Conservation (phyloP, 306 rosid genomes). For the Cercis canadensis region DNA sequence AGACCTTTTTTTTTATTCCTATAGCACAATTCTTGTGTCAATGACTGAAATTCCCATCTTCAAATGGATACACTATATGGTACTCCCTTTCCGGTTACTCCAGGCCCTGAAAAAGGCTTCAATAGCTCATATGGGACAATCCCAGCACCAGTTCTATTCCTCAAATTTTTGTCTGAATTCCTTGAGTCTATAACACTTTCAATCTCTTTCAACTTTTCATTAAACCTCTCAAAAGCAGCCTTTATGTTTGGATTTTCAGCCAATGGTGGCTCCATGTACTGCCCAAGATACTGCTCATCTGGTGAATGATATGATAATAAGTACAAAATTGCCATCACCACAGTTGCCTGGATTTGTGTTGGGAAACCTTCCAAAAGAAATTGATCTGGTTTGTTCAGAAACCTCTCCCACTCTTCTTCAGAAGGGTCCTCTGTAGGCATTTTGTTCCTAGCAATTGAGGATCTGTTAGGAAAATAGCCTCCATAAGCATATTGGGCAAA, state of each 20-base stretch:
- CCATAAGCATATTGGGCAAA: slow-evolving; percentile 49
- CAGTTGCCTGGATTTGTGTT: slow-evolving; percentile 53
- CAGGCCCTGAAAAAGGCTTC: slow-evolving; percentile 61
- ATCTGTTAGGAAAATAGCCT: slow-evolving; percentile 54
- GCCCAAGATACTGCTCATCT: slow-evolving; percentile 52
- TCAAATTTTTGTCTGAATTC: slow-evolving; percentile 37
- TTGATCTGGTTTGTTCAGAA: slow-evolving; percentile 39
- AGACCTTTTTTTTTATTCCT: no score
- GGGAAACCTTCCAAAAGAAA: slow-evolving; percentile 51
- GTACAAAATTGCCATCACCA: slow-evolving; percentile 42
- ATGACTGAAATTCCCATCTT: not conserved
- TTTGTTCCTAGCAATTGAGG: slow-evolving; percentile 44
- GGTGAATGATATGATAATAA: slow-evolving; percentile 53
- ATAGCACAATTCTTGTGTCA: not conserved
- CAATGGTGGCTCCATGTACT: slow-evolving; percentile 46
- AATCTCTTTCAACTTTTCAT: slow-evolving; percentile 42
- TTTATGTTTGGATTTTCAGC: slow-evolving; percentile 41
- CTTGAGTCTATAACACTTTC: slow-evolving; percentile 53
- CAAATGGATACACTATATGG: slow-evolving; percentile 55
- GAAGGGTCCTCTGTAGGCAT: slow-evolving; percentile 56
- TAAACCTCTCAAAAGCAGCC: slow-evolving; percentile 41
- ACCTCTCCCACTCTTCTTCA: slow-evolving; percentile 47
- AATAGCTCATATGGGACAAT: slow-evolving; percentile 51
- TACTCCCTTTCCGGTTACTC: slow-evolving; percentile 54
- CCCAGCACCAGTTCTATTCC: slow-evolving; percentile 55